Percentiles rank a stretch among this genome's conserved stretches.
Evolutionary conservation across 495 filamentous ascomycete genomes (phyloP).

Genomic region (Xanthoparmelia taractica): DNA sequence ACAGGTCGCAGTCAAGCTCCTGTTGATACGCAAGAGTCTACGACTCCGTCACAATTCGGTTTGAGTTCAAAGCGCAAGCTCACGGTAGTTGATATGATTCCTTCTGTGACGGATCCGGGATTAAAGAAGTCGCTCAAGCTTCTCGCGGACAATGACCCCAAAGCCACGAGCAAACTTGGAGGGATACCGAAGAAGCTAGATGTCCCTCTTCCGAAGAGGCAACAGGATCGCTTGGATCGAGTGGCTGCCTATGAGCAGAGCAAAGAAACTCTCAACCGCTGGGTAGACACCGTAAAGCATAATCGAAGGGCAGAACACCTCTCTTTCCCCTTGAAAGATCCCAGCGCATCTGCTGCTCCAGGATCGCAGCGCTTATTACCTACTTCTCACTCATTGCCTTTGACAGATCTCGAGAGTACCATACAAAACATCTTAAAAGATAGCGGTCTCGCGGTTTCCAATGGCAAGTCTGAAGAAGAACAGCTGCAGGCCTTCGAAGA

Average conservation of each 20-base stretch:
- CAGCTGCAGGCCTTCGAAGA: constrained; percentile 63
- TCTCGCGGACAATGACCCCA: constrained; percentile 43
- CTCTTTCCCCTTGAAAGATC: constrained; percentile 78
- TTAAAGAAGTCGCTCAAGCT: constrained; percentile 71
- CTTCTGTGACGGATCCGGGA: constrained; percentile 63
- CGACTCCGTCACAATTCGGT: constrained; percentile 50
- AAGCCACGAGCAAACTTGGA: constrained; percentile 38
- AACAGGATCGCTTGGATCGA: constrained; percentile 84
- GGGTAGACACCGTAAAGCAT: constrained; percentile 90
- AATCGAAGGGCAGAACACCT: constrained; percentile 89
- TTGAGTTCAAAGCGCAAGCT: constrained; percentile 59
- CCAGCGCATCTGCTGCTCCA: constrained; percentile 42
- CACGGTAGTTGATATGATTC: constrained; percentile 69
- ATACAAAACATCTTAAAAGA: constrained; percentile 84
- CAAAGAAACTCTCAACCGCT: constrained; percentile 80
- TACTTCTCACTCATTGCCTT: constrained; percentile 48
- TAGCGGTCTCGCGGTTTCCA: constrained; percentile 59
- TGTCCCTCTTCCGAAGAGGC: constrained; percentile 77
- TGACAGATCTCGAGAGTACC: constrained; percentile 72
- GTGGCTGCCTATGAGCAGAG: constrained; percentile 80
- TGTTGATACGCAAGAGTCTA: constrained; percentile 41
- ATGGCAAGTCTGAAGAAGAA: constrained; percentile 56
- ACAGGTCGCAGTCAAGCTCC: constrained; percentile 21
- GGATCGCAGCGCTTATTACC: constrained; percentile 49
- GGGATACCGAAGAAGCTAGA: constrained; percentile 66